Conservation (phyloP, 768 basidiomycete genomes). For the Sporobolomyces phaffii region DNA sequence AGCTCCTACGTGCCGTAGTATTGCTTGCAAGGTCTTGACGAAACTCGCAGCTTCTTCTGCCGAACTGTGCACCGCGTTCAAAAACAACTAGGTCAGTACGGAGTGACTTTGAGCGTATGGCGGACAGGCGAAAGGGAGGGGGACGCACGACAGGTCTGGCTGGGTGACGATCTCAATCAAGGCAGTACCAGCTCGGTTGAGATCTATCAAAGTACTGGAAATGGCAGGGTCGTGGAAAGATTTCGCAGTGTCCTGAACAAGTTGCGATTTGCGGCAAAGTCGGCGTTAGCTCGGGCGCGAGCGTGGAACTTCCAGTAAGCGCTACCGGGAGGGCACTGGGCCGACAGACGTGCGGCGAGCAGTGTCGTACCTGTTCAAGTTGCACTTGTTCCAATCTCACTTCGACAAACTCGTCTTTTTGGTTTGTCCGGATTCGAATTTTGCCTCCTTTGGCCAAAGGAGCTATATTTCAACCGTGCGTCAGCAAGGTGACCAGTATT, state of each 20-base stretch:
- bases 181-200: constrained; percentile 81
- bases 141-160: constrained; percentile 68
- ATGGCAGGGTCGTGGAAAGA: constrained; percentile 52
- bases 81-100: neutral
- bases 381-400: constrained; percentile 93
- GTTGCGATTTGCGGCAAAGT: too few species aligned
- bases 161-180: constrained; percentile 95
- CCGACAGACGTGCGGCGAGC: too few species aligned
- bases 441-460: constrained; percentile 71
- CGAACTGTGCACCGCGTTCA: constrained; percentile 49
- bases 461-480: constrained; percentile 50
- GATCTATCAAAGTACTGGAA: constrained; percentile 59
- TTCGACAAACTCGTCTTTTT: constrained; percentile 35
- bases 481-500: neutral
- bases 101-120: neutral
- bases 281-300: too few species aligned
- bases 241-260: constrained; percentile 77
- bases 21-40: constrained; percentile 70
- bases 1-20: constrained; percentile 74
- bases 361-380: constrained; percentile 83
- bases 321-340: neutral
- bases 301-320: too few species aligned
- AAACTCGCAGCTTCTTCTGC: constrained; percentile 87
- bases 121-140: neutral
- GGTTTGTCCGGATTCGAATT: neutral